phyloP scores from a whole-genome alignment of 2,329 filamentous ascomycete species.

The Cladosporium phlei region DNA sequence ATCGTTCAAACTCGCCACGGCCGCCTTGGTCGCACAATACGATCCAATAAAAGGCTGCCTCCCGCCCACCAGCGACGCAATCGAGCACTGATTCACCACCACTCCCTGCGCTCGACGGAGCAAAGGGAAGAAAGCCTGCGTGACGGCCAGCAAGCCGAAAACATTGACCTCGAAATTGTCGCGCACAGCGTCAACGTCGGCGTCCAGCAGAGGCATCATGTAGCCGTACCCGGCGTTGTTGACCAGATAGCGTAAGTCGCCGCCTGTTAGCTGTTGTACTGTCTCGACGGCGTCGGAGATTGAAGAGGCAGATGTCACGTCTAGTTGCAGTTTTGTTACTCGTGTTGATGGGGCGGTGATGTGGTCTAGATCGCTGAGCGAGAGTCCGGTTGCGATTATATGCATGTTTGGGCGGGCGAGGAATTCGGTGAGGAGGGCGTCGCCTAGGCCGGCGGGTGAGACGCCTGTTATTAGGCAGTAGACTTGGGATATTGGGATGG shows the following conservation, averaged over 20 bases:
- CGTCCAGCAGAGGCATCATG: slow-evolving; percentile 26
- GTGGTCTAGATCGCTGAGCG: slow-evolving; percentile 27
- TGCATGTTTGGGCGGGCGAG: slow-evolving; percentile 27
- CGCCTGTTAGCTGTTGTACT: slow-evolving; percentile 27
- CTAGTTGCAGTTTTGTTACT: slow-evolving; percentile 34
- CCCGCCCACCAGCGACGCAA: slow-evolving; percentile 21
- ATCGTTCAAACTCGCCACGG: slow-evolving; percentile 21
- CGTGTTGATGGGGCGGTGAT: slow-evolving; percentile 19
- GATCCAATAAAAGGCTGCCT: slow-evolving; percentile 28
- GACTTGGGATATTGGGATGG: too few species aligned
- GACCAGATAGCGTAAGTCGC: slow-evolving; percentile 42
- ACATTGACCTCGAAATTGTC: slow-evolving; percentile 48
- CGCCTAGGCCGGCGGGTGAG: slow-evolving; percentile 39
- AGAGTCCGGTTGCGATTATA: slow-evolving; percentile 18
- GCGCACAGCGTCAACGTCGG: slow-evolving; percentile 41
- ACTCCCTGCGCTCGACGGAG: slow-evolving; percentile 35
- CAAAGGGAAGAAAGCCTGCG: slow-evolving; percentile 46
- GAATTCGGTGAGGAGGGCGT: slow-evolving; percentile 37
- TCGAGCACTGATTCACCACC: slow-evolving; percentile 38
- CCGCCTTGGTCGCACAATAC: slow-evolving; percentile 31
- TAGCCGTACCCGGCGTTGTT: slow-evolving; percentile 44
- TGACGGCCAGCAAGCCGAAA: slow-evolving; percentile 37
- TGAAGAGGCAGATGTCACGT: slow-evolving; percentile 38
- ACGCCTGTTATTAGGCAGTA: slow-evolving; percentile 30
- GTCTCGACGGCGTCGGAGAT: slow-evolving; percentile 33